Base-by-base conservation (phyloP, 768 basidiomycete species). In the Leccinum subgranulosum region DNA sequence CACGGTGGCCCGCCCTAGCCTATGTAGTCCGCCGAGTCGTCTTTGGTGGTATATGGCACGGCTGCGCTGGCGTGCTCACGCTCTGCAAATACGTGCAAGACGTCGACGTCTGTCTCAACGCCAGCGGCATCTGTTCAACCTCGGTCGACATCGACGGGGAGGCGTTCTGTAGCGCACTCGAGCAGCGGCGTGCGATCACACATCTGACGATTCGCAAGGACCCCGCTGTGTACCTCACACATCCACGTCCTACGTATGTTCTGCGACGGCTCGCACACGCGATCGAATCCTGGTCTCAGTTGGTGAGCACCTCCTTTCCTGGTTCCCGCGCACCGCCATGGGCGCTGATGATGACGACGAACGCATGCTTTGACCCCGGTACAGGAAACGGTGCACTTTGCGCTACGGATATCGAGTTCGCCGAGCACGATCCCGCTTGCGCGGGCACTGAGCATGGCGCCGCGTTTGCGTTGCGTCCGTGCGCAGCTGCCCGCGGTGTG, bases 401-500 rank as follows among this genome's bases (percentile, higher is more conserved):
- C 81, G 34, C 81, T 87, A 69, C 79, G 83, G 36, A 75, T 86
- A 39, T 81, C 83, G 2, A 78, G 82, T 56, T 65, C 64, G 45
- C 60, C 64, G 2, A 50, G 49, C 2, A 63, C 68, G 3, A 56
- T 69, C 6, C 57, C 64, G 12, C 77, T 65, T 58, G 73, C 75
- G 19, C 58, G 63, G 2, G 77, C 82, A 19, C 68, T 76, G 10
- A 73, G 77, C 0, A 75, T 71, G 1, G 71, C 77, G 5, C 77
- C 78, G 21, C 62, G 71, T 11, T 73, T 88, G 6, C 80, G 76
- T 60, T 76, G 74, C 2, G 75, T 87, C 53, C 72, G 76, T 56
- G 81, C 85, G 0, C 76, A 79, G 47, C 72, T 85, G 6, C 86
- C 86, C 2, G 76, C 79, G 4, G 72, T 85, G 0, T 87, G 85